Evolutionary conservation across 2,329 filamentous ascomycete genomes (phyloP).

Genomic region (Diaporthe sp.): DNA sequence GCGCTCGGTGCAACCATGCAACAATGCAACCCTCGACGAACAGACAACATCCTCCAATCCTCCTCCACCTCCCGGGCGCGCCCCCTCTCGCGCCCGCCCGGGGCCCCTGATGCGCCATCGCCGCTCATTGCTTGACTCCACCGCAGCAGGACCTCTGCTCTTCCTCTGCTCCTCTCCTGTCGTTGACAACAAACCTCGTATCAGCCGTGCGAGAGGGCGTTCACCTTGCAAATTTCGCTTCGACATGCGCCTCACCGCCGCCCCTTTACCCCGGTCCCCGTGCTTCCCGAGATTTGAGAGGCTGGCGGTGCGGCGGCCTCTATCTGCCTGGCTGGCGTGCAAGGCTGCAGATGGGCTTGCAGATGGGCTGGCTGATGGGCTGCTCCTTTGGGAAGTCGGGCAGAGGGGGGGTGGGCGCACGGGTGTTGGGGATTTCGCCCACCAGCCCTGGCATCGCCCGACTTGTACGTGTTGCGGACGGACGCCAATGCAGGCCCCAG

Average conservation of each 20-base stretch:
- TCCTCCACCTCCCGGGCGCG: not conserved
- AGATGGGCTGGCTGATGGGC: slow-evolving; percentile 1
- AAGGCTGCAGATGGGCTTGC: slow-evolving; percentile 12
- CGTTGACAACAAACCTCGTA: not conserved
- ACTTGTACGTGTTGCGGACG: not conserved
- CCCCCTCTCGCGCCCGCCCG: not conserved
- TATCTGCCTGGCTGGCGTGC: not conserved
- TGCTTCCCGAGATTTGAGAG: not conserved
- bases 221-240: slow-evolving; percentile 23
- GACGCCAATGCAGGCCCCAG: not conserved
- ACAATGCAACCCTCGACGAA: slow-evolving; percentile 9
- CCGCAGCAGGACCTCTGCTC: slow-evolving; percentile 3
- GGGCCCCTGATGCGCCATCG: slow-evolving; percentile 14
- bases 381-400: not conserved
- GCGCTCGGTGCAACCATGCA: slow-evolving; percentile 17
- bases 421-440: not conserved
- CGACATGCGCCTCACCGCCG: slow-evolving; percentile 17
- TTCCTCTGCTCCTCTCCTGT: slow-evolving; percentile 8
- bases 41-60: not conserved
- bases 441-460: slow-evolving; percentile 3
- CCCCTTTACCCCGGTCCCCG: not conserved
- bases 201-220: not conserved
- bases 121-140: not conserved
- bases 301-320: not conserved
- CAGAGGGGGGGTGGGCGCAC: not conserved